Percentiles rank a stretch among this genome's conserved stretches.
Conservation (phyloP, 805 yeast species). For the Candida stauntonica region DNA sequence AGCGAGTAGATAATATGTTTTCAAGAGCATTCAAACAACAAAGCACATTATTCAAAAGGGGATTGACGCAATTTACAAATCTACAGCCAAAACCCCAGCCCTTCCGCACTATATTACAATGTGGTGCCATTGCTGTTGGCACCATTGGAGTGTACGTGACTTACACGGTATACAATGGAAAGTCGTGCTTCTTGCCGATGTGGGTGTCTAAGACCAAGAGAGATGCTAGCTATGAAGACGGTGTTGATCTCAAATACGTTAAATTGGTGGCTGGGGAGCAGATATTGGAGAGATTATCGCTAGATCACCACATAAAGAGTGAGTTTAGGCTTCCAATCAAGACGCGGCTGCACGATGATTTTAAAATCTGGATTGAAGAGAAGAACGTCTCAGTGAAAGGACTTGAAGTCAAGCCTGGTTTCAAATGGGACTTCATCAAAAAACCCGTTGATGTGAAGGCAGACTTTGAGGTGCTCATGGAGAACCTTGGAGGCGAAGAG, state of each 20-base stretch:
- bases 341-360: constrained; percentile 15
- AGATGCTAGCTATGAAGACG: constrained; percentile 8
- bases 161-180: constrained; percentile 18
- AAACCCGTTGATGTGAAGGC: constrained; percentile 19
- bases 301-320: constrained; percentile 16
- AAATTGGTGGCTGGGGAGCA: constrained; percentile 22
- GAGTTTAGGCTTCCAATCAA: constrained; percentile 22
- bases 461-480: constrained; percentile 17
- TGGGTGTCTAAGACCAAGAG: constrained; percentile 20
- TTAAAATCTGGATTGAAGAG: constrained; percentile 25
- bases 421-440: constrained; percentile 13
- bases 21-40: too few relatives aligned
- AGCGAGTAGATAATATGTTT: too few relatives aligned
- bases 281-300: constrained; percentile 22
- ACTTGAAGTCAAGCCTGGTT: constrained; percentile 21
- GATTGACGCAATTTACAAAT: constrained; percentile 5
- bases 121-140: constrained; percentile 11
- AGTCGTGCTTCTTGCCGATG: constrained; percentile 20
- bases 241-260: constrained; percentile 20
- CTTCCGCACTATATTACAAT: constrained; percentile 10
- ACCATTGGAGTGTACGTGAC: constrained; percentile 18
- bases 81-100: constrained; percentile 10
- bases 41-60: too few relatives aligned
- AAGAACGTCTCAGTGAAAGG: constrained; percentile 21
- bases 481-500: constrained; percentile 23